Evolutionary conservation across 352 stramenopile species (phyloP).

Genomic region (Achlya hypogyna): DNA sequence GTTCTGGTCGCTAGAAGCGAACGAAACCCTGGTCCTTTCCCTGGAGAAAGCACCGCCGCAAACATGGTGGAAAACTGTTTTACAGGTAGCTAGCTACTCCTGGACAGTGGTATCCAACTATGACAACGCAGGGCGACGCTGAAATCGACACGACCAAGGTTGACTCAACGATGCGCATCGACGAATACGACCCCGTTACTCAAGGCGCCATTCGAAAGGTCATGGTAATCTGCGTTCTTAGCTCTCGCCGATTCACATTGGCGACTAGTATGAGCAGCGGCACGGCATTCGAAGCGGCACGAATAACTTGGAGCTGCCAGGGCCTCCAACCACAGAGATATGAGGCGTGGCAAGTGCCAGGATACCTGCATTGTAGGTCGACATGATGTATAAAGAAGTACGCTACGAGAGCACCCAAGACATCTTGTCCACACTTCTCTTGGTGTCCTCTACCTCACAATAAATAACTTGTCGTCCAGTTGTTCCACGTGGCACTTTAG

Average conservation of each 20-base stretch:
- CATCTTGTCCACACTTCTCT: no score
- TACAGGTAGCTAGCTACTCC: constrained; percentile 33
- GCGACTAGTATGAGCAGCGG: constrained; percentile 8
- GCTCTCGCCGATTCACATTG: not conserved
- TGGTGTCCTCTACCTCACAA: no score
- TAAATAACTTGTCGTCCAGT: no score
- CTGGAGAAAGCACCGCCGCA: constrained; percentile 94
- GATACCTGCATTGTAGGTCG: no score
- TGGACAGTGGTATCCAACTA: no score
- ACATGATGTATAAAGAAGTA: no score
- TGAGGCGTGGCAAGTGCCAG: no score
- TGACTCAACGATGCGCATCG: constrained; percentile 93
- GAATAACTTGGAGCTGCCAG: no score
- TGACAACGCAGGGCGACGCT: constrained; percentile 46
- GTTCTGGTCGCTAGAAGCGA: constrained; percentile 92
- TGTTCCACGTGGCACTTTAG: no score
- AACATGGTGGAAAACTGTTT: constrained; percentile 96
- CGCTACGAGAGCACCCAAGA: no score
- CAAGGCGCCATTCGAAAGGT: constrained; percentile 98
- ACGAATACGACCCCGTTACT: constrained; percentile 95
- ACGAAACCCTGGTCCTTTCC: constrained; percentile 67
- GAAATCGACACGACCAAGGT: constrained; percentile 97
- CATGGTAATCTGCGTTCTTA: constrained; percentile 48
- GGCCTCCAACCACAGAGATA: no score
- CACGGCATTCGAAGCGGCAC: no score